Conservation (phyloP, 2,329 filamentous ascomycete species). For the Sporothrix pallida region DNA sequence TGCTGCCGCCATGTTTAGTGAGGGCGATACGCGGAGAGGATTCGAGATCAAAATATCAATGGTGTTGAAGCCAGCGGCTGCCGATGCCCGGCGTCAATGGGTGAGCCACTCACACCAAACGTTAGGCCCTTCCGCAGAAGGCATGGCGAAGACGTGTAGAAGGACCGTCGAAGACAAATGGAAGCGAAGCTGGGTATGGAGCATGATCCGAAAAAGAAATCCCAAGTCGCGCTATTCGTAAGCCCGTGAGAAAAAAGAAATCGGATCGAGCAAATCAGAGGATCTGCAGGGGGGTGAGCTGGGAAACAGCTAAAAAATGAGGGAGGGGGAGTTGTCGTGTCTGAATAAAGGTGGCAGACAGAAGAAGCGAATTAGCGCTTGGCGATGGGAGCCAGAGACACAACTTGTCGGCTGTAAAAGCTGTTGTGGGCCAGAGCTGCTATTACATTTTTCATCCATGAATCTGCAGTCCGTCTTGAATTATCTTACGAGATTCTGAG, state of each 20-base stretch:
- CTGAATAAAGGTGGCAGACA: constrained; percentile 2
- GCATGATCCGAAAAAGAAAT: neutral
- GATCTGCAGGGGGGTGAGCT: constrained; percentile 39
- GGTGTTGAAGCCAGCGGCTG: neutral
- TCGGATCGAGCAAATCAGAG: constrained; percentile 41
- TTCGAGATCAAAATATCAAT: neutral
- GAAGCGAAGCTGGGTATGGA: constrained; percentile 24
- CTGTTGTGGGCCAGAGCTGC: neutral
- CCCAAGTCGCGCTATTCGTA: constrained; percentile 20
- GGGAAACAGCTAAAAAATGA: constrained; percentile 38
- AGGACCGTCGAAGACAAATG: constrained; percentile 19
- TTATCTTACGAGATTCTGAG: constrained; percentile 17
- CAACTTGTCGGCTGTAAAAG: neutral
- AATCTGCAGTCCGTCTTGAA: constrained; percentile 14
- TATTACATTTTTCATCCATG: neutral
- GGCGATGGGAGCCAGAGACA: neutral
- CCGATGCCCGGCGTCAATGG: constrained; percentile 19
- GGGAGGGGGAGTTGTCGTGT: constrained; percentile 2
- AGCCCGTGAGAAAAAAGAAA: constrained; percentile 25
- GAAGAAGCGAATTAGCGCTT: constrained; percentile 21
- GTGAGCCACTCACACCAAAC: constrained; percentile 15
- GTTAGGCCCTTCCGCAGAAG: constrained; percentile 10
- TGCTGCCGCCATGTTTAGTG: neutral
- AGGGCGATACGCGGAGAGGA: constrained; percentile 20
- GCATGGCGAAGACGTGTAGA: constrained; percentile 18